Conservation (phyloP, 2,329 filamentous ascomycete species). For the Blastomyces emzantsi region DNA sequence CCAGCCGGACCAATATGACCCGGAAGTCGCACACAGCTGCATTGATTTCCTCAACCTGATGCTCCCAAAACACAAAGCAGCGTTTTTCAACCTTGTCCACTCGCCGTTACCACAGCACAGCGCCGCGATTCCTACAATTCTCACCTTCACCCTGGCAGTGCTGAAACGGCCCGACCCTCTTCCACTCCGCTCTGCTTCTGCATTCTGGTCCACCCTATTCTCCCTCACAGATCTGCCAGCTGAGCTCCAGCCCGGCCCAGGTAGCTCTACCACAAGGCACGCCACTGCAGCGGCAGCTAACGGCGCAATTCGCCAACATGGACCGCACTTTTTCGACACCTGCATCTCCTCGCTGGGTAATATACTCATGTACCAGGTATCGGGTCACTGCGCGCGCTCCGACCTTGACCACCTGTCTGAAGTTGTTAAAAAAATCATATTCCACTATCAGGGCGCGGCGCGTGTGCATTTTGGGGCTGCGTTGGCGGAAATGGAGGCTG, state of each 20-base stretch:
- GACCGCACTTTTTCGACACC: constrained; percentile 25
- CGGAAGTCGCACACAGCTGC: constrained; percentile 36
- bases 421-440: constrained; percentile 33
- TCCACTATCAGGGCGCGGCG: constrained; percentile 34
- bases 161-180: constrained; percentile 37
- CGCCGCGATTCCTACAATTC: constrained; percentile 27
- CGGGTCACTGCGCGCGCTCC: constrained; percentile 38
- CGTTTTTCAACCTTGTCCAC: constrained; percentile 29
- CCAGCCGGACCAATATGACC: constrained; percentile 30
- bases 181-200: constrained; percentile 38
- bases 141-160: constrained; percentile 35
- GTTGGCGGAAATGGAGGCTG: constrained; percentile 23
- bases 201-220: constrained; percentile 36
- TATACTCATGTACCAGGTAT: constrained; percentile 34
- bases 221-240: constrained; percentile 24
- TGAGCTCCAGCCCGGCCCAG: constrained; percentile 7
- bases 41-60: constrained; percentile 38
- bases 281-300: constrained; percentile 13
- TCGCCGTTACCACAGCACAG: constrained; percentile 19
- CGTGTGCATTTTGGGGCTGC: constrained; percentile 31
- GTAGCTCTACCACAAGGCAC: constrained; percentile 13
- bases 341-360: constrained; percentile 32
- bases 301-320: constrained; percentile 13
- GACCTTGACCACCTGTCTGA: constrained; percentile 37
- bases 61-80: constrained; percentile 33